Conservation (phyloP, 257 asterid genomes). For the Thymus quinquecostatus region DNA sequence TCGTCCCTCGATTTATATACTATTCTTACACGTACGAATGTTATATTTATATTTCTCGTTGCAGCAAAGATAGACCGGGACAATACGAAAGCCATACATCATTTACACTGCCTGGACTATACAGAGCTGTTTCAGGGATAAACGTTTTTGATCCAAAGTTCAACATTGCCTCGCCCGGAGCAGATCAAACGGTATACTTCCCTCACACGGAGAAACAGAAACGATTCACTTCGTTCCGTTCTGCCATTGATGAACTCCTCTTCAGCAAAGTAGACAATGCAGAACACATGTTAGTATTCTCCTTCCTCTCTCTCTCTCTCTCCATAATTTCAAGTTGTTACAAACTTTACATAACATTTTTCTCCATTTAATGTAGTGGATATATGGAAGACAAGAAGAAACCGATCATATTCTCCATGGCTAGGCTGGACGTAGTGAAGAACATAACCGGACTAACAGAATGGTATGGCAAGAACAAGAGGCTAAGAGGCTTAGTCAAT, state of each 20-base stretch:
- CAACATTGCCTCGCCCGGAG: constrained; percentile 92
- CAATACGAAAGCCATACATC: constrained; percentile 85
- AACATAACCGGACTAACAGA: constrained; percentile 81
- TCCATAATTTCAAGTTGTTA: constrained; percentile 10
- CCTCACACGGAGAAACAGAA: constrained; percentile 69
- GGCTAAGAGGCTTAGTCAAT: constrained; percentile 71
- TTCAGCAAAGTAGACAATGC: constrained; percentile 60
- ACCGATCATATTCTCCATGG: constrained; percentile 92
- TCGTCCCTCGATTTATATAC: background rate
- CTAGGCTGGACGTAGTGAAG: constrained; percentile 86
- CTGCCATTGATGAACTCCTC: constrained; percentile 81
- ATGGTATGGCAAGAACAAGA: constrained; percentile 88
- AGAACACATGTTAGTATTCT: constrained; percentile 72
- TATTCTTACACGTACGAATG: background rate
- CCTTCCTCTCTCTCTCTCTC: background rate
- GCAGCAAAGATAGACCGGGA: constrained; percentile 91
- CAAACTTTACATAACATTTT: background rate
- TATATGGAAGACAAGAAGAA: constrained; percentile 70
- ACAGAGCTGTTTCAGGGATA: constrained; percentile 79
- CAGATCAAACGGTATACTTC: constrained; percentile 82
- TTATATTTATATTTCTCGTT: constrained; percentile 4
- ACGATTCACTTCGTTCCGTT: constrained; percentile 54
- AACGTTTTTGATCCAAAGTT: constrained; percentile 87
- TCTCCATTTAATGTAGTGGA: constrained; percentile 45
- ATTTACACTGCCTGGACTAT: constrained; percentile 86